phyloP scores from a whole-genome alignment of 1,139 yeast species.

The Taphrina wiesneri region DNA sequence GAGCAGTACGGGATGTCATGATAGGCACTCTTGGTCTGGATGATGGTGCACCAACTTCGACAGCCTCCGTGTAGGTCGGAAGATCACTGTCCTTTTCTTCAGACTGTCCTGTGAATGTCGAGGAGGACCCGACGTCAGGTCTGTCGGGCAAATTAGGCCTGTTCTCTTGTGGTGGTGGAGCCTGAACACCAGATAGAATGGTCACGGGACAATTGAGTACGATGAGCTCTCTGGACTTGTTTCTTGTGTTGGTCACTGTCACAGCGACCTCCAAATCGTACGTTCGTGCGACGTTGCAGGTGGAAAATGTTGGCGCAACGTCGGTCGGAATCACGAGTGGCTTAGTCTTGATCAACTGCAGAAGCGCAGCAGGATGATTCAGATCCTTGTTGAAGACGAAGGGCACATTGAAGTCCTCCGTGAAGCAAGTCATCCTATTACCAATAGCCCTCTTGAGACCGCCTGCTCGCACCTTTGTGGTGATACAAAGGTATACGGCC shows the following conservation, averaged over 20 bases:
- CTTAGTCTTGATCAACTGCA: slow-evolving; percentile 4
- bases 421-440: slow-evolving; percentile 2
- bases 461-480: slow-evolving; percentile 21
- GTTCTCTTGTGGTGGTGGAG: slow-evolving; percentile 26
- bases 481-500: slow-evolving; percentile 9
- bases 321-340: slow-evolving; percentile 24
- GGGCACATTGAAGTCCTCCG: slow-evolving; percentile 16
- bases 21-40: slow-evolving; percentile 2
- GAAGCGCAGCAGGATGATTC: slow-evolving; percentile 8
- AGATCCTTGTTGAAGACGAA: not conserved
- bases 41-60: slow-evolving; percentile 9
- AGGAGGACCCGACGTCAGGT: not conserved
- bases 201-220: slow-evolving; percentile 16
- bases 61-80: slow-evolving; percentile 10
- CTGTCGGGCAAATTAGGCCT: not conserved
- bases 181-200: slow-evolving; percentile 20
- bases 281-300: slow-evolving; percentile 59
- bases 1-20: not conserved
- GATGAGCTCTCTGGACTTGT: not conserved
- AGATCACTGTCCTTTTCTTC: not conserved
- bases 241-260: slow-evolving; percentile 49
- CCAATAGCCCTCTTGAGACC: slow-evolving; percentile 18
- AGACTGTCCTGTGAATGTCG: not conserved
- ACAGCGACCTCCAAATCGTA: slow-evolving; percentile 53
- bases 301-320: slow-evolving; percentile 53